phyloP scores from a whole-genome alignment of 73 alveolate genomes.

The Effrenium voratum region DNA sequence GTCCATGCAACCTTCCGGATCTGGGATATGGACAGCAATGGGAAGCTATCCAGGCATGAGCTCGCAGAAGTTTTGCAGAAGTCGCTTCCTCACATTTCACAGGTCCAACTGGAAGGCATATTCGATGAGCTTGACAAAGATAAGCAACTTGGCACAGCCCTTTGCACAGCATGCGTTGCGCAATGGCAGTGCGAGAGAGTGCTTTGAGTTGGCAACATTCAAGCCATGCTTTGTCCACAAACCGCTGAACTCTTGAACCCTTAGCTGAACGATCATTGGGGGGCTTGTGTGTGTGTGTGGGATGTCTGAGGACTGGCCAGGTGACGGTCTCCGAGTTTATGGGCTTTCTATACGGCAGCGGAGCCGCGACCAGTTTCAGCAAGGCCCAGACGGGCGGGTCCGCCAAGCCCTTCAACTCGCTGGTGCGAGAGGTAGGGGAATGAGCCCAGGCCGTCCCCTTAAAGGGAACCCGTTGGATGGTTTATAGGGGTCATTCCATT shows the following conservation, averaged over 20 bases:
- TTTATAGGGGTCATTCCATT: too few species aligned
- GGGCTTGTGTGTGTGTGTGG: neutral
- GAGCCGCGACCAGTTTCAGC: neutral
- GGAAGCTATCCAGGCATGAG: slow-evolving; percentile 43
- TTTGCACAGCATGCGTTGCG: too few species aligned
- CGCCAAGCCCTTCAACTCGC: too few species aligned
- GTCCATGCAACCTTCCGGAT: slow-evolving; percentile 81
- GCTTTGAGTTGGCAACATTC: too few species aligned
- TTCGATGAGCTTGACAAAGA: slow-evolving; percentile 36
- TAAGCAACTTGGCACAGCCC: slow-evolving; percentile 17
- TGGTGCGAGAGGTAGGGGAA: too few species aligned
- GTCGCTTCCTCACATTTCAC: slow-evolving; percentile 44
- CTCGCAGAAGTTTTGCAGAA: slow-evolving; percentile 31
- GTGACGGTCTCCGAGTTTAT: slow-evolving; percentile 22
- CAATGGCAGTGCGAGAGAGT: too few species aligned
- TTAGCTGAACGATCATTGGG: neutral
- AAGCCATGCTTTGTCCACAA: too few species aligned
- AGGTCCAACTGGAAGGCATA: slow-evolving; percentile 5
- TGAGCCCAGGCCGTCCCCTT: too few species aligned
- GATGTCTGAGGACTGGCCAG: slow-evolving; percentile 38
- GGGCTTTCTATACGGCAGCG: slow-evolving; percentile 16
- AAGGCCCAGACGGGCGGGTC: too few species aligned
- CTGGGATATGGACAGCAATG: slow-evolving; percentile 82
- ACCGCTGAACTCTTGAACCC: neutral
- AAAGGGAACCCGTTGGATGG: too few species aligned